Conservation (phyloP, 768 basidiomycete species). For the Lactifluus subvellereus region DNA sequence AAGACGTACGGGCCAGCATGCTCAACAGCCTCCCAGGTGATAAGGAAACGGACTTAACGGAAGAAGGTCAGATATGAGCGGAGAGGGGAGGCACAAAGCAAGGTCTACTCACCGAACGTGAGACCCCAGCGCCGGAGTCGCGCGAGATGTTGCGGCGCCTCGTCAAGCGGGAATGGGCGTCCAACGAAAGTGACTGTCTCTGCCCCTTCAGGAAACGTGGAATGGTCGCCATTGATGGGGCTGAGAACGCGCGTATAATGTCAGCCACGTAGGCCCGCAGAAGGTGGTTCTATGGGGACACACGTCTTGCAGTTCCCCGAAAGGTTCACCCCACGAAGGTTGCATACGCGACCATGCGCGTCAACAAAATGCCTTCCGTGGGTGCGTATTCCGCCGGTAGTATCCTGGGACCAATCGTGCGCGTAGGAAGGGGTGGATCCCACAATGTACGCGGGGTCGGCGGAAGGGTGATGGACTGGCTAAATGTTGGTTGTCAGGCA, state of each 20-base stretch:
- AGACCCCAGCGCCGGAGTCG: constrained; percentile 82
- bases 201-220: constrained; percentile 59
- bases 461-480: constrained; percentile 43
- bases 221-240: constrained; percentile 62
- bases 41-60: constrained; percentile 72
- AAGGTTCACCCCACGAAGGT: constrained; percentile 79
- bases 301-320: constrained; percentile 81
- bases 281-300: constrained; percentile 27
- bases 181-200: constrained; percentile 77
- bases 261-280: constrained; percentile 14
- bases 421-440: constrained; percentile 51
- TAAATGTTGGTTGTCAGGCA: neutral
- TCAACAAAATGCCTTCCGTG: constrained; percentile 83
- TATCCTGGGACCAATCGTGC: constrained; percentile 62
- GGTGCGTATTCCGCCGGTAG: constrained; percentile 53
- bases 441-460: constrained; percentile 38
- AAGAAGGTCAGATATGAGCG: neutral
- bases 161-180: constrained; percentile 83
- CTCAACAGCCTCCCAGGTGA: constrained; percentile 97
- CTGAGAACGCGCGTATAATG: constrained; percentile 33
- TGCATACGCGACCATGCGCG: constrained; percentile 69
- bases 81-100: neutral
- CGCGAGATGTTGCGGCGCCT: constrained; percentile 80
- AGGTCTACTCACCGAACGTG: constrained; percentile 61
- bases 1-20: constrained; percentile 81